Evolutionary conservation across 768 basidiomycete species (phyloP), one percentile per base, ranked within the genome.

Genomic region (Boletus pseudo-olivaceus): DNA sequence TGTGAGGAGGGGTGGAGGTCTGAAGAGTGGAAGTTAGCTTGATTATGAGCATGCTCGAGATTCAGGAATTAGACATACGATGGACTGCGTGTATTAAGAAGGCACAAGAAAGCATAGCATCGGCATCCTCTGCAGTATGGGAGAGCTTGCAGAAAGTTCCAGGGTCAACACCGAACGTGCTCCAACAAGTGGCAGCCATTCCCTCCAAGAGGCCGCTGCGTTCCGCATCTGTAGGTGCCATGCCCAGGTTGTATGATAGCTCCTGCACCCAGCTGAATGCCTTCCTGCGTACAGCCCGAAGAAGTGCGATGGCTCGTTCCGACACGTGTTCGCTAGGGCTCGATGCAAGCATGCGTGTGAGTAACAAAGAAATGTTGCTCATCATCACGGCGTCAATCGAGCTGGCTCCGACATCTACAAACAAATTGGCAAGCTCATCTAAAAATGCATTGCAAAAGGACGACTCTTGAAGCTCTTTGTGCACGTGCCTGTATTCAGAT

Each of bases 321-420:
- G 41, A 42, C 7, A 42, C 1, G 7, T 7, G 0, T 15, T 42
- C 41, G 7, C 41, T 42, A 7, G 41, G 41, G 5, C 41, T 42
- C 2, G 14, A 42, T 42, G 14, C 40, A 26, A 41, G 23, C 14
- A 26, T 14, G 23, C 23, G 23, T 23, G 23, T 2, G 23, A 23
- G 23, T 4, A 23, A 23, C 23, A 23, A 23, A 23, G 67, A 59
- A 27, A 73, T 64, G 23, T 63, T 73, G 46, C 58, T 51, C 49
- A 75, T 57, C 0, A 69, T 48, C 20, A 61, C 40, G 2, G 49
- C 56, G 53, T 72, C 64, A 40, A 52, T 73, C 69, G 11, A 26
- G 14, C 40, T 14, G 7, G 40, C 23, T 41, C 23, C 40, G 14
- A 26, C 40, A 1, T 41, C 40, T 23, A 26, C 14, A 1, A 41